phyloP scores from a whole-genome alignment of 371 early-diverging fungal species.

The Actinomortierella ambigua region DNA sequence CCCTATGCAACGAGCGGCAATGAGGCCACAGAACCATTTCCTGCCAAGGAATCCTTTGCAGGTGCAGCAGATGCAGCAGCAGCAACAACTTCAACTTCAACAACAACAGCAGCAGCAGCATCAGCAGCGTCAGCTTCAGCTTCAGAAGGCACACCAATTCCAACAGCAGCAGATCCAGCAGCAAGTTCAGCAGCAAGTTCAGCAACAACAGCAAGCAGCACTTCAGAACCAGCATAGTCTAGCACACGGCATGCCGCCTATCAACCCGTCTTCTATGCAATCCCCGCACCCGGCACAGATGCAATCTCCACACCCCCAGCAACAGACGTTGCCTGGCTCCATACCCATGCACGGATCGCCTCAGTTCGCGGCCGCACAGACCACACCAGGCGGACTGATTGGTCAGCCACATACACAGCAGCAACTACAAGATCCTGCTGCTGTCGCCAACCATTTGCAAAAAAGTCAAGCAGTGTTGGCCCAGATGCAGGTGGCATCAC shows the following conservation, averaged over 20 bases:
- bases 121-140: constrained; percentile 4
- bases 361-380: constrained; percentile 29
- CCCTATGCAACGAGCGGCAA: constrained; percentile 9
- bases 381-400: too few species aligned
- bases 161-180: constrained; percentile 6
- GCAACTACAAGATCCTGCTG: constrained; percentile 14
- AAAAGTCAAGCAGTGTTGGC: too few species aligned
- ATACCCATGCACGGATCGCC: constrained; percentile 26
- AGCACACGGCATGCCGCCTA: constrained; percentile 9
- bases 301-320: constrained; percentile 29
- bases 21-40: constrained; percentile 15
- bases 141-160: constrained; percentile 5
- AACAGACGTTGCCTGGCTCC: constrained; percentile 20
- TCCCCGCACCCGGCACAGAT: constrained; percentile 23
- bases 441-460: too few species aligned
- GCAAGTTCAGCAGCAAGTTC: constrained; percentile 2
- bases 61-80: constrained; percentile 33
- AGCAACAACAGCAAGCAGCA: constrained; percentile 14
- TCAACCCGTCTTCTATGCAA: constrained; percentile 10
- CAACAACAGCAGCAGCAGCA: constrained; percentile 12
- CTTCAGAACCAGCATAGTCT: constrained; percentile 22
- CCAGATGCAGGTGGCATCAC: too few species aligned
- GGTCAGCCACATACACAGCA: neutral
- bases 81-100: constrained; percentile 18
- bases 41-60: constrained; percentile 34